phyloP scores from a whole-genome alignment of 1,139 yeast genomes.

The Yamadazyma triangularis region DNA sequence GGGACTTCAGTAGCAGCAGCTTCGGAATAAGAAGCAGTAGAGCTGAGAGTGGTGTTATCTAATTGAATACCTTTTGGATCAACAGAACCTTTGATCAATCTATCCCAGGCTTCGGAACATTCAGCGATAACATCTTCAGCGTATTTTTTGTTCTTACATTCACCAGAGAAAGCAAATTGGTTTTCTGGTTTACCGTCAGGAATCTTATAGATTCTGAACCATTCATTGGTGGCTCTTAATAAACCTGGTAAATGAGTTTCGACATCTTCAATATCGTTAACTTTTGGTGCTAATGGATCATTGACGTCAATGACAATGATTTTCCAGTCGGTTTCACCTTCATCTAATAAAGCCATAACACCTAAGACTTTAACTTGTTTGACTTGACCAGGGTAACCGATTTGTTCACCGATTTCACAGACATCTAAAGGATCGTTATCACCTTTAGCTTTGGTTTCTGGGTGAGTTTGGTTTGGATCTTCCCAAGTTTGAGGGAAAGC shows the following conservation, averaged over 20 bases:
- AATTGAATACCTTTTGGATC: conserved; percentile 55
- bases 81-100: conserved; percentile 53
- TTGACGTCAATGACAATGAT: conserved; percentile 76
- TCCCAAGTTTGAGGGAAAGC: conserved; percentile 99
- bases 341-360: conserved; percentile 89
- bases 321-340: conserved; percentile 98
- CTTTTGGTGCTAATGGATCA: conserved; percentile 73
- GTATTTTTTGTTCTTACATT: conserved; percentile 64
- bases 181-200: conserved; percentile 93
- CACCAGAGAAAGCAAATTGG: conserved; percentile 80
- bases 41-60: conserved; percentile 67
- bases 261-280: conserved; percentile 80
- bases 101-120: conserved; percentile 78
- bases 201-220: conserved; percentile 94
- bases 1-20: conserved; percentile 55
- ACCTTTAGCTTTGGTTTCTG: conserved; percentile 80
- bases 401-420: conserved; percentile 80
- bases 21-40: conserved; percentile 49
- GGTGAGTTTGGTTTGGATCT: conserved; percentile 53
- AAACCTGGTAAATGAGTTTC: conserved; percentile 80
- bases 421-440: conserved; percentile 97
- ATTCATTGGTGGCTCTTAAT: conserved; percentile 75
- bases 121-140: conserved; percentile 70
- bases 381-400: conserved; percentile 68
- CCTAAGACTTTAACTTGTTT: conserved; percentile 89